Conservation (phyloP, 2,329 filamentous ascomycete species). For the Botrytis aclada region DNA sequence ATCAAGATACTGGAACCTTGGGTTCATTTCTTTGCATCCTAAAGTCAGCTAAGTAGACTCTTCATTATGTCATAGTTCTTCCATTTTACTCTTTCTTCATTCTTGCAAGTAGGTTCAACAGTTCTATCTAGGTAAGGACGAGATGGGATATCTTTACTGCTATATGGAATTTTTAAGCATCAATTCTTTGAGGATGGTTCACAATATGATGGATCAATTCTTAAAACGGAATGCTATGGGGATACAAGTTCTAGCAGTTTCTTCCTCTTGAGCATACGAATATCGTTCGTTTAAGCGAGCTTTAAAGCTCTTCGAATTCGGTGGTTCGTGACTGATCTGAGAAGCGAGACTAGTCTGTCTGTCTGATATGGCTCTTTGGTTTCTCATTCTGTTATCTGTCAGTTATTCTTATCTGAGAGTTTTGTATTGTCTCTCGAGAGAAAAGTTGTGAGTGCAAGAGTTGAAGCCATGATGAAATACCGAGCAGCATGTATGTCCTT, state of each 20-base stretch:
- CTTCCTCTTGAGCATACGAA: not conserved
- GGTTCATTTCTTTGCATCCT: not conserved
- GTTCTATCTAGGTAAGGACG: not conserved
- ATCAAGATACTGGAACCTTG: not conserved
- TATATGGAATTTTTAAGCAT: not conserved
- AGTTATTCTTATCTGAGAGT: not conserved
- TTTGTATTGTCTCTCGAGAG: not conserved
- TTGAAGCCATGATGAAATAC: not conserved
- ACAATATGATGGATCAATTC: not conserved
- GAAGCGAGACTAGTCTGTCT: not conserved
- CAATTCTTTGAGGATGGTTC: fast-evolving
- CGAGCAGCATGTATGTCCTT: not conserved
- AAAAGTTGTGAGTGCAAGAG: not conserved
- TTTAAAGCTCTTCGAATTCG: not conserved
- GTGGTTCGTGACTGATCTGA: not conserved
- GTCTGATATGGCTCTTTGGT: not conserved
- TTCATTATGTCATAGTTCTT: not conserved
- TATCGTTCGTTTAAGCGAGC: too few relatives aligned
- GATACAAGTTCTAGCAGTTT: fast-evolving
- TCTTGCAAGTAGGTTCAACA: not conserved
- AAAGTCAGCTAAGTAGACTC: not conserved
- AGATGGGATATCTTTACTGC: not conserved
- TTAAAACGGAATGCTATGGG: not conserved
- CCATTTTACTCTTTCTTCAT: not conserved
- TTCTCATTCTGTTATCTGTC: not conserved